Conservation (phyloP, 2,329 filamentous ascomycete genomes). For the Fusarium humuli region DNA sequence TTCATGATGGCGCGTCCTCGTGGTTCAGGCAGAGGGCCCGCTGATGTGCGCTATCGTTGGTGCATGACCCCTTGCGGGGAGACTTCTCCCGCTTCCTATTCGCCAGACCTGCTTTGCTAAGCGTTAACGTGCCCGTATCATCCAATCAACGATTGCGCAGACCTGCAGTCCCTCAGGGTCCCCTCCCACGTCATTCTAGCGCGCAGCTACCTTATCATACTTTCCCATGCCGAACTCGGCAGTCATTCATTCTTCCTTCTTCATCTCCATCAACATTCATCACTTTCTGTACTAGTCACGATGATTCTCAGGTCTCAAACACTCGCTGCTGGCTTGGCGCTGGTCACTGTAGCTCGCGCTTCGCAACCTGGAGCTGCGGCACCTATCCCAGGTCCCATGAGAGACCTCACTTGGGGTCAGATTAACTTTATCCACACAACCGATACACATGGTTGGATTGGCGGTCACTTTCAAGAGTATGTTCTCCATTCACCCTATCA, state of each 20-base stretch:
- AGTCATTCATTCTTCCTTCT: constrained; percentile 17
- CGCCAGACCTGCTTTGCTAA: constrained; percentile 2
- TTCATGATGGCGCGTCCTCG: constrained; percentile 25
- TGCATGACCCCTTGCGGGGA: constrained; percentile 37
- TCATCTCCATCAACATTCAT: constrained; percentile 8
- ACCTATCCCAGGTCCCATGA: constrained; percentile 83
- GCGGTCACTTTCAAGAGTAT: constrained; percentile 90
- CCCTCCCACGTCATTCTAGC: constrained; percentile 34
- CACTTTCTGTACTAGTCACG: neutral
- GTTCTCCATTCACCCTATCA: constrained; percentile 27
- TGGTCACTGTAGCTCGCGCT: constrained; percentile 56
- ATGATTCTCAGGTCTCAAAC: constrained; percentile 47
- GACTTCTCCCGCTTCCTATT: neutral
- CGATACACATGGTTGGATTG: constrained; percentile 95
- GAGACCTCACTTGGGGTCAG: constrained; percentile 89
- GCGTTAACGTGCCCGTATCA: neutral
- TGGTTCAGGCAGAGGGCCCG: constrained; percentile 32
- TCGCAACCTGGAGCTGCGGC: constrained; percentile 84
- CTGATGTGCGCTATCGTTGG: constrained; percentile 29
- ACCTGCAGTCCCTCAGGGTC: constrained; percentile 31
- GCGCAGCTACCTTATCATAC: constrained; percentile 32
- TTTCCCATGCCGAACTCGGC: constrained; percentile 29
- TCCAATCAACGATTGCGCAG: constrained; percentile 18
- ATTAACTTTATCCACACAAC: constrained; percentile 98
- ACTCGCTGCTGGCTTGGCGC: constrained; percentile 43